phyloP scores from a whole-genome alignment of 2,329 filamentous ascomycete species.

The Epicoccum nigrum region DNA sequence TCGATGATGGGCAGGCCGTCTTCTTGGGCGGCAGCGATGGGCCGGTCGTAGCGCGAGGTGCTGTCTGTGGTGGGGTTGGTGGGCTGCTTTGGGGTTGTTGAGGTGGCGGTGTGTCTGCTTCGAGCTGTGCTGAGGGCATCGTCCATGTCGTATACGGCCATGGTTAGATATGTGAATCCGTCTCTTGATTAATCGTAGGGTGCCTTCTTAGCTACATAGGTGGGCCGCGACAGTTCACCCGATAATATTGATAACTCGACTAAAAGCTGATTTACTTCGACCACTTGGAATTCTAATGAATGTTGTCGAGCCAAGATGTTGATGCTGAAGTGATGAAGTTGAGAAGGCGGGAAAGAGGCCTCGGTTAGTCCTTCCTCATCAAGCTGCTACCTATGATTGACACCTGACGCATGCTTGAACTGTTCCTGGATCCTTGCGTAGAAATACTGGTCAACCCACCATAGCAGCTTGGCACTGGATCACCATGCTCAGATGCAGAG shows the following conservation, averaged over 20 bases:
- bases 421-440: neutral
- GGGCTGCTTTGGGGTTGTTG: neutral
- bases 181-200: neutral
- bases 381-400: neutral
- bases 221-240: too few relatives aligned
- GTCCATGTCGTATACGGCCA: slow-evolving; percentile 24
- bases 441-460: neutral
- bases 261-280: too few relatives aligned
- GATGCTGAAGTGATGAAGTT: neutral
- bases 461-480: neutral
- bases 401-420: neutral
- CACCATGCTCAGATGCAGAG: too few relatives aligned
- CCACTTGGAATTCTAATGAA: too few relatives aligned
- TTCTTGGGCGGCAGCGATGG: slow-evolving; percentile 23
- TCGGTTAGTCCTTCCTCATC: slow-evolving; percentile 12
- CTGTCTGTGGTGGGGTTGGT: slow-evolving; percentile 31
- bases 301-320: neutral
- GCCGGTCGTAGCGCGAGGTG: slow-evolving; percentile 17
- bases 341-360: neutral
- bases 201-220: neutral
- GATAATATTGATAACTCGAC: too few relatives aligned
- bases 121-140: slow-evolving; percentile 18
- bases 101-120: slow-evolving; percentile 1
- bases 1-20: slow-evolving; percentile 50
- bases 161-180: neutral